These are phyloP conservation scores for Collariella sp. DNA, from an alignment of 495 filamentous ascomycete genomes.

Conservation along the genomic window DNA sequence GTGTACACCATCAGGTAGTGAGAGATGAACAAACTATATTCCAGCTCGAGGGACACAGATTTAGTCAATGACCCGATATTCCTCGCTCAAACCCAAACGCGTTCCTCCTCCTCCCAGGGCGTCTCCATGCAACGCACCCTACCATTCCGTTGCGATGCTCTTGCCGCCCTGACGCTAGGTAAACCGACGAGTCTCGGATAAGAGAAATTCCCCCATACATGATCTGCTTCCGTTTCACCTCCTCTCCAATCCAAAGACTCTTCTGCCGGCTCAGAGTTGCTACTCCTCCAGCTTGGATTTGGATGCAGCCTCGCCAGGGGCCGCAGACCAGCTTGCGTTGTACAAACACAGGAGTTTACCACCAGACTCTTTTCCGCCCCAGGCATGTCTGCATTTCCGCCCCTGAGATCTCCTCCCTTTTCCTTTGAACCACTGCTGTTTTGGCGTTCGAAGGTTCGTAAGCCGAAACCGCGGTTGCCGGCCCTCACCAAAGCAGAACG, in stretches of 20 bases:
- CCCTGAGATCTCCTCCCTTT: conserved; percentile 1
- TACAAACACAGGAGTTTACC: not conserved
- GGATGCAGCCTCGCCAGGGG: not conserved
- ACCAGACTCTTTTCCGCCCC: conserved; percentile 1
- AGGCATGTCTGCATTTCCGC: not conserved
- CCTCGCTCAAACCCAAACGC: not conserved
- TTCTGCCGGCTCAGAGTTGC: not conserved
- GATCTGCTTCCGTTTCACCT: not conserved
- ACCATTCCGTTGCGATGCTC: not conserved
- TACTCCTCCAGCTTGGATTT: not conserved
- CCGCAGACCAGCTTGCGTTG: not conserved
- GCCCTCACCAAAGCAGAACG: not conserved
- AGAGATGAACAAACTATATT: too few relatives aligned
- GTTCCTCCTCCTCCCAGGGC: not conserved
- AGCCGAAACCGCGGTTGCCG: not conserved
- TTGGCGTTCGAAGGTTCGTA: not conserved
- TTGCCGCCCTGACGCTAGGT: not conserved
- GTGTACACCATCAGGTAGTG: too few relatives aligned
- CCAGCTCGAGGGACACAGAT: too few relatives aligned
- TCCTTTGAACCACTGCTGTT: not conserved
- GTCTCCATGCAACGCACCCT: not conserved
- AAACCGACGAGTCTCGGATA: not conserved
- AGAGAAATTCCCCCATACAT: not conserved
- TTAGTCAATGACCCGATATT: too few relatives aligned
- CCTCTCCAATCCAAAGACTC: not conserved